phyloP scores from a whole-genome alignment of 306 rosid species.

The Quercus aquifolioides region DNA sequence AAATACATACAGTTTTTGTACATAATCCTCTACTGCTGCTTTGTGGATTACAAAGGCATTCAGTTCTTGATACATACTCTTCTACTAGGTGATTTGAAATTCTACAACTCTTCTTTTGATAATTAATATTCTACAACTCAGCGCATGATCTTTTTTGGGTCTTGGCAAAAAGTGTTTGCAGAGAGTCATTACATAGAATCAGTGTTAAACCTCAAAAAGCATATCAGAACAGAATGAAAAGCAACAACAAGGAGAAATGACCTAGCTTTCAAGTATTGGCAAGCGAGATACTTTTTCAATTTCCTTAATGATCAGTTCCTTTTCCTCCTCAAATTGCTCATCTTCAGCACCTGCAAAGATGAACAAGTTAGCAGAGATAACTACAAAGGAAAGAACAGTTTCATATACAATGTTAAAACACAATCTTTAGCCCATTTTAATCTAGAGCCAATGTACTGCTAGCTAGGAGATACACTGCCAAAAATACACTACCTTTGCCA shows the following conservation, averaged over 20 bases:
- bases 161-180: constrained; percentile 5
- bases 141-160: background rate
- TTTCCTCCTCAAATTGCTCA: constrained; percentile 93
- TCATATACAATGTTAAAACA: no score
- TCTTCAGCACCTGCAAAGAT: constrained; percentile 32
- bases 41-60: constrained; percentile 6
- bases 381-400: no score
- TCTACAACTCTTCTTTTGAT: background rate
- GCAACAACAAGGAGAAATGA: constrained; percentile 10
- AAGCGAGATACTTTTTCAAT: constrained; percentile 45
- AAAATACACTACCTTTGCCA: constrained; percentile 60
- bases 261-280: constrained; percentile 22
- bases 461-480: constrained; percentile 16
- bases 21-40: background rate
- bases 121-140: background rate
- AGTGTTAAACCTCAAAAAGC: constrained; percentile 17
- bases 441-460: no score
- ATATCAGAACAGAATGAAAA: constrained; percentile 23
- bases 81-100: background rate
- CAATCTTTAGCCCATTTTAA: no score
- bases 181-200: constrained; percentile 17
- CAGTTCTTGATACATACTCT: background rate
- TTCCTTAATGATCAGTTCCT: constrained; percentile 81
- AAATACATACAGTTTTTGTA: background rate
- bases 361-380: no score